Percentiles rank a stretch among this genome's conserved stretches.
phyloP scores from a whole-genome alignment of 345 rosid species.

The Toxicodendron radicans region DNA sequence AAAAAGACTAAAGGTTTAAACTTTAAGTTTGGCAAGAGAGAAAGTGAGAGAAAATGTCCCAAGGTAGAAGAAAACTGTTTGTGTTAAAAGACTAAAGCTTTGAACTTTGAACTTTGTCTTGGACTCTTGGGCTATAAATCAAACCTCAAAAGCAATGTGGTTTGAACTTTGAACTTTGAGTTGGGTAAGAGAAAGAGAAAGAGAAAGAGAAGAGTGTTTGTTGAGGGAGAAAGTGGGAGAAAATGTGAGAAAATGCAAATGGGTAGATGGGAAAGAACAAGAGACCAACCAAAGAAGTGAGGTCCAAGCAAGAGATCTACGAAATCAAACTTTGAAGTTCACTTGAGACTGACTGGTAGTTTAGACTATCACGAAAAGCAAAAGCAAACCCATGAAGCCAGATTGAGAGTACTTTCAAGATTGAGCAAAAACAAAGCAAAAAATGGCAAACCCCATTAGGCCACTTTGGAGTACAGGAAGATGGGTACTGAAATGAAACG shows the following conservation, averaged over 20 bases:
- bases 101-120: no score
- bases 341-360: constrained; percentile 8
- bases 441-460: neutral
- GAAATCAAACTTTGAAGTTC: neutral
- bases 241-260: neutral
- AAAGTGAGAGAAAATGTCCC: no score
- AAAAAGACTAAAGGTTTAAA: no score
- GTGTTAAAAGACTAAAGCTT: no score
- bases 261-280: neutral
- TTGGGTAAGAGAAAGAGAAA: no score
- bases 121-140: no score
- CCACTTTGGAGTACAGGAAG: neutral
- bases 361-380: neutral
- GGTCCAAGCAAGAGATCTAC: neutral
- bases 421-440: neutral
- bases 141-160: no score
- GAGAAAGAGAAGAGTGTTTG: neutral
- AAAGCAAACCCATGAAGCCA: neutral
- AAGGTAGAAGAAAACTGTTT: no score
- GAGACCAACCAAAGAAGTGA: neutral
- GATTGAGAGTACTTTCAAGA: neutral
- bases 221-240: neutral
- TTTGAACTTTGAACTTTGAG: no score
- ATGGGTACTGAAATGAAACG: no score
- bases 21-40: neutral